Evolutionary conservation across 1,139 yeast species (phyloP).

Genomic region (Saccharomyces hybrid): DNA sequence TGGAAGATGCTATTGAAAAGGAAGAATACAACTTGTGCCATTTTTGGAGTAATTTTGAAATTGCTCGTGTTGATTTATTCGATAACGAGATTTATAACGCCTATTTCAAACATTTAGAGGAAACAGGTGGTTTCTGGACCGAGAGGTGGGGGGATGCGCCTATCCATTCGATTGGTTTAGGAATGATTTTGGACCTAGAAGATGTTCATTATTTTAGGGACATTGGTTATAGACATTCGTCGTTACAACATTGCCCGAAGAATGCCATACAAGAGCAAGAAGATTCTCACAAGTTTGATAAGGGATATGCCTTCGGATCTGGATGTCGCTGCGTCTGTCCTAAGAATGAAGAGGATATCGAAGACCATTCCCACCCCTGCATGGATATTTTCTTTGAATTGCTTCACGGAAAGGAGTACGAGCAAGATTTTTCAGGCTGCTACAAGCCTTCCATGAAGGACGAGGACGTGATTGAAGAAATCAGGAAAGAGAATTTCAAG

Average conservation of each 20-base stretch:
- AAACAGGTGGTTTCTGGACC: constrained; percentile 67
- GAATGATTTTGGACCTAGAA: constrained; percentile 54
- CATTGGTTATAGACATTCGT: constrained; percentile 74
- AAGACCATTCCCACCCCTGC: constrained; percentile 19
- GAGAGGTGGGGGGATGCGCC: constrained; percentile 97
- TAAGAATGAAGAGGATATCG: constrained; percentile 24
- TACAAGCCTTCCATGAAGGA: constrained; percentile 7
- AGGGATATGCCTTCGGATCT: background rate
- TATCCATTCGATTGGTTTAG: constrained; percentile 74
- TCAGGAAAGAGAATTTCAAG: constrained; percentile 13
- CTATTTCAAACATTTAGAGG: constrained; percentile 59
- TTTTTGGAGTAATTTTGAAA: constrained; percentile 89
- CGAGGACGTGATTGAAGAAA: constrained; percentile 12
- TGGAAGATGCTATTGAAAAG: constrained; percentile 45
- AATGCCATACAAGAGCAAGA: constrained; percentile 32
- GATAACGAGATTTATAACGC: constrained; percentile 51
- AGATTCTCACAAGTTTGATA: background rate
- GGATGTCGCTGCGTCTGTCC: constrained; percentile 67
- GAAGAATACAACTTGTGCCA: constrained; percentile 73
- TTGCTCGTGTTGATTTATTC: constrained; percentile 71
- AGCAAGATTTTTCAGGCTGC: constrained; percentile 10
- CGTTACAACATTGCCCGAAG: constrained; percentile 71
- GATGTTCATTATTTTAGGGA: constrained; percentile 83
- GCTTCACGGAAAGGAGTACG: constrained; percentile 9
- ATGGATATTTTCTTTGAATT: constrained; percentile 16